Conservation (phyloP, 441 rosid species). For the Erodium moschatum region DNA sequence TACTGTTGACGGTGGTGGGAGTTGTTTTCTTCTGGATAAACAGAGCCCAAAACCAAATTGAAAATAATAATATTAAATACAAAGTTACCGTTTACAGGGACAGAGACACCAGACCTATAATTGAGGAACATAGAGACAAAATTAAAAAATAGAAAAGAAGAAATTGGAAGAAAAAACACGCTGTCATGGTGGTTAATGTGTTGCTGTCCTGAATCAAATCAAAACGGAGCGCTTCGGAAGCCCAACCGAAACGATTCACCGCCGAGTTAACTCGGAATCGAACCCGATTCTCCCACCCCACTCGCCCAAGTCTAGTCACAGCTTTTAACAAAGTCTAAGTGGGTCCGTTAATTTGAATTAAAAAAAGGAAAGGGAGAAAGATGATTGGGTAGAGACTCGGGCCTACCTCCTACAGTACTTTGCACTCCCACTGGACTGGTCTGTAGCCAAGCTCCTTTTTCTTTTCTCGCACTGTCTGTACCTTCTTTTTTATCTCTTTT, state of each 20-base stretch:
- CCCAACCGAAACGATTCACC: neutral
- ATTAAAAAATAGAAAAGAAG: neutral
- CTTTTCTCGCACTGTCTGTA: neutral
- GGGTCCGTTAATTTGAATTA: neutral
- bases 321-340: neutral
- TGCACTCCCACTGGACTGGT: conserved; percentile 5
- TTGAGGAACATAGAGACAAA: conserved; percentile 8
- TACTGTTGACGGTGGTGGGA: neutral
- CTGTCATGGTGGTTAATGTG: conserved; percentile 7
- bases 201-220: neutral
- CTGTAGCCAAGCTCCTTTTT: neutral
- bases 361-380: neutral
- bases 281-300: neutral
- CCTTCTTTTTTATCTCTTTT: conserved; percentile 1
- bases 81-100: conserved; percentile 2
- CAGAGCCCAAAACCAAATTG: neutral
- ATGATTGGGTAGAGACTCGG: neutral
- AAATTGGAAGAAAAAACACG: neutral
- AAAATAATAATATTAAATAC: neutral
- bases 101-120: conserved; percentile 8
- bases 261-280: neutral
- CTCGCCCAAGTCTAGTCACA: neutral
- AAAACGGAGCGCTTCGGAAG: neutral
- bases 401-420: neutral
- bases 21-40: neutral